These are phyloP conservation scores for Malus orientalis DNA, from an alignment of 306 rosid species.

Conservation along the genomic window DNA sequence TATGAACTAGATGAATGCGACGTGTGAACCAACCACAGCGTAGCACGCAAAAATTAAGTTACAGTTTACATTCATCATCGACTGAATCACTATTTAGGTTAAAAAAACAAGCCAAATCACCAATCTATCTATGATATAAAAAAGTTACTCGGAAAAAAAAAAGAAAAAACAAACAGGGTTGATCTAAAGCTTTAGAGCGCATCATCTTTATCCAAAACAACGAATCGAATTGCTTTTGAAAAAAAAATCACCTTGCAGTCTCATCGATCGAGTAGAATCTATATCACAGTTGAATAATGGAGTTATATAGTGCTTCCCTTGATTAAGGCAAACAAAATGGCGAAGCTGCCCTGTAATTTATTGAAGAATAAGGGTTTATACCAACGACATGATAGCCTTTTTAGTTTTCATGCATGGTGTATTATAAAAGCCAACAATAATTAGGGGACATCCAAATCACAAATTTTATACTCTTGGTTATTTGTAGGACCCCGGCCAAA, in stretches of 20 bases:
- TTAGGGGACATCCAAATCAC: slow-evolving; percentile 18
- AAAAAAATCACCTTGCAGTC: not conserved
- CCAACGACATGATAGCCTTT: slow-evolving; percentile 10
- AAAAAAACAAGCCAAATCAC: not conserved
- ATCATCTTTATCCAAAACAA: not conserved
- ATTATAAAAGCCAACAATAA: slow-evolving; percentile 7
- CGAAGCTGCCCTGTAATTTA: slow-evolving; percentile 14
- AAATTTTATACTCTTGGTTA: slow-evolving; percentile 12
- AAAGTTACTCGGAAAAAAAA: not conserved
- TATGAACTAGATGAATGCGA: not conserved
- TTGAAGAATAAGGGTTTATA: not conserved
- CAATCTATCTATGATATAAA: not conserved
- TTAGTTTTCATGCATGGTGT: not conserved
- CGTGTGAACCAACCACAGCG: too few species aligned
- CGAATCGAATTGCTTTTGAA: not conserved
- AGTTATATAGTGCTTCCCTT: slow-evolving; percentile 27
- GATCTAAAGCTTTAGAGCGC: not conserved
- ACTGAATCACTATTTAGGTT: not conserved
- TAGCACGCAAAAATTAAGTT: not conserved
- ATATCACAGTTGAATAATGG: not conserved
- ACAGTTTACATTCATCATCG: not conserved
- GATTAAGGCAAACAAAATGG: slow-evolving; percentile 29
- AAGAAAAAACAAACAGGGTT: not conserved
- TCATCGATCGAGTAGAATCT: not conserved
- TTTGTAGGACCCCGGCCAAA: slow-evolving; percentile 30